A percentile compares a stretch with the other conserved stretches of the same genome.
phyloP scores from a whole-genome alignment of 2,329 filamentous ascomycete genomes.

The Beauveria varroae region DNA sequence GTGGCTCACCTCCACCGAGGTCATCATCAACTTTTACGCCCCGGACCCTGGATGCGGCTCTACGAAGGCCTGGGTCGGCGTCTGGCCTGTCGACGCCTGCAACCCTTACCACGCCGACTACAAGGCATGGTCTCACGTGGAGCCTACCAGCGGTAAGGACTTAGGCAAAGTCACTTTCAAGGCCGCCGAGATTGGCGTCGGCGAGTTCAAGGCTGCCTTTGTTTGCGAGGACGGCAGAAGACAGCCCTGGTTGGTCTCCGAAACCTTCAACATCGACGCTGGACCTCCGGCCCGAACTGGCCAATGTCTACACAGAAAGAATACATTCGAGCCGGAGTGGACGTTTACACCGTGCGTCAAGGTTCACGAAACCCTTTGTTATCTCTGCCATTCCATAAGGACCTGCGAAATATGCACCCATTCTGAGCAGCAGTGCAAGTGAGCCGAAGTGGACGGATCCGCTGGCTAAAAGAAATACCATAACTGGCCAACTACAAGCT shows the following conservation, averaged over 20 bases:
- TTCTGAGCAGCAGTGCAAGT: no score
- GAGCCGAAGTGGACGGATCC: no score
- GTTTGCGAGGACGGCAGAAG: not conserved
- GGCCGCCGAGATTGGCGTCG: not conserved
- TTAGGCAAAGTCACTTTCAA: not conserved
- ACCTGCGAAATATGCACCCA: accelerated
- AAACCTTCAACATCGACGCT: not conserved
- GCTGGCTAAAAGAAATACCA: no score
- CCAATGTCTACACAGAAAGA: not conserved
- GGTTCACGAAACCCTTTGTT: not conserved
- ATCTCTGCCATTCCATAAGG: no score
- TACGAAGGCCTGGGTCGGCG: no score
- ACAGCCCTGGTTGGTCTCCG: not conserved
- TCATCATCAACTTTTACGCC: no score
- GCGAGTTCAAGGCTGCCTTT: not conserved
- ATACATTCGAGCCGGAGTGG: not conserved
- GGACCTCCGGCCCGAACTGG: not conserved
- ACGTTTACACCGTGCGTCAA: not conserved
- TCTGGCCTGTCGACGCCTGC: no score
- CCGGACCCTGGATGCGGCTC: no score
- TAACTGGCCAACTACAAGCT: no score
- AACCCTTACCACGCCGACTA: no score
- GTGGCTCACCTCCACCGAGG: no score
- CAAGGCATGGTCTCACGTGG: not conserved
- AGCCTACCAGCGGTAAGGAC: not conserved